Percentiles rank a stretch among this genome's conserved stretches.
Evolutionary conservation across 2,329 filamentous ascomycete species (phyloP).

Genomic region (Rosellinia necatrix): DNA sequence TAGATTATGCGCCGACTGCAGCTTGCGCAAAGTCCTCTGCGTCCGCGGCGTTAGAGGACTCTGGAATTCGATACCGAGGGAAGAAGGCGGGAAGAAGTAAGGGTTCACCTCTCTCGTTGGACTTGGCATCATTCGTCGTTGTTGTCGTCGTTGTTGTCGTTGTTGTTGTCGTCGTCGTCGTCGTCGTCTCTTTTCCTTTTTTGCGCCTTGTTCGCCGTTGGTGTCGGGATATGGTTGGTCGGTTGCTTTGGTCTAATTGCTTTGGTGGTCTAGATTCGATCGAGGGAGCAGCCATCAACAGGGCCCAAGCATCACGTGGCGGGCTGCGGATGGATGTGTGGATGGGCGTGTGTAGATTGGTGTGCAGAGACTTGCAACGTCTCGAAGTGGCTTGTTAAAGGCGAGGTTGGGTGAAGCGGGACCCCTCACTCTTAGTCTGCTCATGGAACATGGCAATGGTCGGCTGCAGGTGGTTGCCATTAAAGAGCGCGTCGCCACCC

Average conservation of each 20-base stretch:
- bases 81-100: slow-evolving; percentile 40
- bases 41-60: slow-evolving; percentile 66
- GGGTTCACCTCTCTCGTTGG: slow-evolving; percentile 36
- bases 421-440: not conserved
- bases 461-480: too few relatives aligned
- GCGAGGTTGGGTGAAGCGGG: slow-evolving; percentile 16
- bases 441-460: too few relatives aligned
- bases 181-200: too few relatives aligned
- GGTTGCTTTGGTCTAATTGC: not conserved
- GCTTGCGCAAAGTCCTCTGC: slow-evolving; percentile 70
- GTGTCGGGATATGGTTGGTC: too few relatives aligned
- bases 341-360: too few relatives aligned
- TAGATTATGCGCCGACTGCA: slow-evolving; percentile 76
- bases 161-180: too few relatives aligned
- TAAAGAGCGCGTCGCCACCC: too few relatives aligned
- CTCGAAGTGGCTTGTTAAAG: slow-evolving; percentile 1
- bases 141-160: too few relatives aligned
- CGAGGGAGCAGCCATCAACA: not conserved
- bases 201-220: too few relatives aligned
- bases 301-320: not conserved
- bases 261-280: not conserved
- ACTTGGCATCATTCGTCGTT: slow-evolving; percentile 38
- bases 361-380: too few relatives aligned
- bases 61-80: slow-evolving; percentile 55
- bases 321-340: slow-evolving; percentile 11